Base-by-base conservation (phyloP, 768 basidiomycete genomes). In the Hemileccinum impolitum region DNA sequence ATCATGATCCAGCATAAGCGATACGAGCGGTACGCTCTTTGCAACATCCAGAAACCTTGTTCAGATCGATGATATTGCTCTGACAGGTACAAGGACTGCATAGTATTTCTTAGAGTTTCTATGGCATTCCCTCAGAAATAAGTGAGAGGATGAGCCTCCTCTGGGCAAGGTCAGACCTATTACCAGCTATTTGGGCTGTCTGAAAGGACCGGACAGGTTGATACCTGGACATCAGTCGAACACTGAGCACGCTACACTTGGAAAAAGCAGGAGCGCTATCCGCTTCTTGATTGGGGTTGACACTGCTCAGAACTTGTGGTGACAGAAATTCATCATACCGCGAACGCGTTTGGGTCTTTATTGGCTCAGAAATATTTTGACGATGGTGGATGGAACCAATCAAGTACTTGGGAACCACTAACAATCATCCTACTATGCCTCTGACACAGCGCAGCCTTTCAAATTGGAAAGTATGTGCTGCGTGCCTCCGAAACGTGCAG, bases 401-500 rank as follows among this genome's bases (percentile, higher is more conserved):
- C 32, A 48, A 11, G 6, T 38, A 35, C 39, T 36, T 34, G 28
- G 44, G 44, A 48, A 64, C n/a, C n/a, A n/a, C n/a, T n/a, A n/a
- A n/a, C n/a, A n/a, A n/a, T n/a, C n/a, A n/a, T 59, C 57, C 26
- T 36, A 17, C 46, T 47, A 43, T 35, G 32, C 51, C 40, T 50
- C 53, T 40, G 52, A 51, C 47, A 51, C 39, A 56, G 58, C 50
- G 62, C 60, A 60, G 62, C 36, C 57, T 65, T 64, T 51, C 40
- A 54, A 63, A 47, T 41, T 37, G n/a, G n/a, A n/a, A n/a, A n/a
- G n/a, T n/a, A n/a, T n/a, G 31, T 36, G 32, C 41, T 56, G 57
- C 63, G 56, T 63, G 61, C 62, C 53, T 57, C 48, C 43, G 43
- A 61, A 62, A 55, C 63, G 56, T 63, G 60, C 53, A 45, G 37